phyloP scores from a whole-genome alignment of 768 basidiomycete species.

The Russula abietina region DNA sequence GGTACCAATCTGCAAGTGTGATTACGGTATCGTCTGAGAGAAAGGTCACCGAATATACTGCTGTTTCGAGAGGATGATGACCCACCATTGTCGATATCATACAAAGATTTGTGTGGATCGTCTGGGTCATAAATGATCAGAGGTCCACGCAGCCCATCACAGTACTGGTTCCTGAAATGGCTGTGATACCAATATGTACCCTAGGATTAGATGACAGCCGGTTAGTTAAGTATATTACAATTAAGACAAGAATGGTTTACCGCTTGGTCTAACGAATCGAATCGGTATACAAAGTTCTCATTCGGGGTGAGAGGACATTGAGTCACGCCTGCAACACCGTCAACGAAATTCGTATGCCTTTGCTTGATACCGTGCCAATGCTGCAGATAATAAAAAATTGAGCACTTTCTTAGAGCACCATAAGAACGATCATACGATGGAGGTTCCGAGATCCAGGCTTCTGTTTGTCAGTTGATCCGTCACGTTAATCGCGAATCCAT shows the following conservation, averaged over 20 bases:
- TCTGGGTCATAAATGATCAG: constrained; percentile 32
- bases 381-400: background rate
- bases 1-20: constrained; percentile 41
- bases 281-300: constrained; percentile 39
- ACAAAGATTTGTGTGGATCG: constrained; percentile 29
- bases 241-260: background rate
- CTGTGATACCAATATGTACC: constrained; percentile 40
- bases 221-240: background rate
- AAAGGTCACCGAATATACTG: background rate
- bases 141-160: constrained; percentile 40
- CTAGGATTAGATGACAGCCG: background rate
- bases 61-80: background rate
- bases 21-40: constrained; percentile 41
- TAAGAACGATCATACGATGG: background rate
- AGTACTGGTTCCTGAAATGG: constrained; percentile 37
- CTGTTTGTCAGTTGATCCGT: background rate
- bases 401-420: no score
- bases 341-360: constrained; percentile 20
- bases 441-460: constrained; percentile 4
- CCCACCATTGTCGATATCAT: constrained; percentile 33
- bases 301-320: constrained; percentile 40
- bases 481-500: background rate
- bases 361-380: constrained; percentile 28
- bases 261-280: constrained; percentile 33
- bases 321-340: constrained; percentile 29